Evolutionary conservation across 768 basidiomycete genomes (phyloP), one percentile per base, ranked within the genome.

Genomic region (Mycena chlorophos): DNA sequence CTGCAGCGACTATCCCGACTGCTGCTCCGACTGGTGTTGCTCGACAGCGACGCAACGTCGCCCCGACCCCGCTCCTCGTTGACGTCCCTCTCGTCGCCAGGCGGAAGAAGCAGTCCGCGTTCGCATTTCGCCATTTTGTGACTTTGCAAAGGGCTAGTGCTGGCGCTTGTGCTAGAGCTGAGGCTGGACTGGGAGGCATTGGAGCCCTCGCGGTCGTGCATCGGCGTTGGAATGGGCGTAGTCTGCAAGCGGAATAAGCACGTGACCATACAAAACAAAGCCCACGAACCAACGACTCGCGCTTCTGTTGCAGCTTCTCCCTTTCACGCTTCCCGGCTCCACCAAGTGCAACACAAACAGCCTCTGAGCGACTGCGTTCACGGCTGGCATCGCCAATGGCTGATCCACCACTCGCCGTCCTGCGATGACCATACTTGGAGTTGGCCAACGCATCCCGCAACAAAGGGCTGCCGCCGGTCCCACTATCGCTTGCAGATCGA

Each of bases 271-370:
- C 23, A 6, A 46, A 46, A 25, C 5, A 26, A n/a, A 25, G 40
- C 12, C 23, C 5, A 46, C 45, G 20, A 5, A 46, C 48, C 48
- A 20, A n/a, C 22, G 14, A 19, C 28, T 25, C 55, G 20, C 34
- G 19, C 28, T 56, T 54, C 23, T 25, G 27, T 22, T 52, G 20
- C 30, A 14, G 5, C 48, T 14, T 29, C 34, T 43, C 23, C 25
- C 52, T 25, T 47, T 57, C 60, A 14, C 55, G 26, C 23, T 45
- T 29, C 48, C 59, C 55, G n/a, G 25, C 23, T 47, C 52, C 38
- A 45, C 60, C 60, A 4, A 61, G 40, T 53, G 56, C 56, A 14
- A 61, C 47, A 16, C 60, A 61, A 26, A 57, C 60, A 47, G 56
- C 53, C 54, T 57, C 56, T 31, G 60, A 61, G 12, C 56, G 60